Base-by-base conservation (phyloP, 176 grass and related monocot species). In the Oryza meyeriana region DNA sequence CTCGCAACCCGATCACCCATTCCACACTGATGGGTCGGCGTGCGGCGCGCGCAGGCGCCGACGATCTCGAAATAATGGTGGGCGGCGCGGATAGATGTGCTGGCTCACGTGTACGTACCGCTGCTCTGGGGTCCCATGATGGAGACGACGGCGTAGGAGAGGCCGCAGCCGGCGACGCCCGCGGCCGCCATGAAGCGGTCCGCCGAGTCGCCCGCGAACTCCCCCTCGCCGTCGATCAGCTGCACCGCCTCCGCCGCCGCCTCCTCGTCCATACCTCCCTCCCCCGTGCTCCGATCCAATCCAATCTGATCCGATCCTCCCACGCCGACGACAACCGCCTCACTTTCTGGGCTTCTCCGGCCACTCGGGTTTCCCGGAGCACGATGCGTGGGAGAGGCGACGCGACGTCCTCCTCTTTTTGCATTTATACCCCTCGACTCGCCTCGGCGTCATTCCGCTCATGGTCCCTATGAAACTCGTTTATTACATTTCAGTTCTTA, bases 81-180 rank as follows among this genome's bases (percentile, higher is more conserved):
- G 3, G 44, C 3, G 13, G 12, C 12, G 9, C 40, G 40, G 40
- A 35, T 41, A 12, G 10, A 41, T 12, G 42, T 4, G 35, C 35
- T 4, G 35, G 35, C 2, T 36, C 5, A 6, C 14, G 6, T 20
- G n/a, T 11, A 18, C 77, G 36, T 86, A 92, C 90, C 90, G 76
- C 90, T 92, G 81, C 90, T 92, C 87, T 89, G 87, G 4, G 90
- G 90, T 0, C 90, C 90, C 79, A 92, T 87, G 79, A 92, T 92
- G 76, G 90, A 68, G 80, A 89, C 84, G 71, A 92, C 90, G 75
- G 90, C 90, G 79, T 92, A 92, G 75, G 90, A 92, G 87, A 92
- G 83, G 4, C 90, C 90, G 50, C 83, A 87, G 0, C 47, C 76
- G 42, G 90, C 75, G 87, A 92, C 79, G 32, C 62, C 75, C 20